Base-by-base conservation (phyloP, 169 alveolate species). In the Plasmodium vivax region DNA sequence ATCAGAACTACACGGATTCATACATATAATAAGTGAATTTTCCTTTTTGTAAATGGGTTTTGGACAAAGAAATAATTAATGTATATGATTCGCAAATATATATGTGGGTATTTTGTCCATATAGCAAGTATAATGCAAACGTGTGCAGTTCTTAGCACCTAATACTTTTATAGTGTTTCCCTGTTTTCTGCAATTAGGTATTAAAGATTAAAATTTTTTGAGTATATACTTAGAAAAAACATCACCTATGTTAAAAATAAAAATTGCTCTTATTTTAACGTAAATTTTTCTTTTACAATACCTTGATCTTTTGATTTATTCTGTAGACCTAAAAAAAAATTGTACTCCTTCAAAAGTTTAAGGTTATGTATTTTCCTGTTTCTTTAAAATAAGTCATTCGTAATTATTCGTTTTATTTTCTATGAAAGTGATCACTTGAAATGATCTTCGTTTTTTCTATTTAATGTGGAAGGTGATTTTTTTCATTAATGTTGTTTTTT, bases 61-160 rank as follows among this genome's bases (percentile, higher is more conserved):
- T 79, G 58, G 56, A 43, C 14, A 79, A 79, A 79, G 85, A 79
- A 79, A 43, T 47, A 19, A 43, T 79, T 27, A 79, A n/a, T 79
- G 85, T 41, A 43, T 38, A 41, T 79, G 27, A 34, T 23, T 30
- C 71, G 85, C 2, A 23, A 43, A 62, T 79, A 79, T 79, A 34
- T 12, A 16, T 30, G 56, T 79, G 30, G 56, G 41, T 38, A 34
- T 41, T 79, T 79, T 79, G 77, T 79, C 43, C 56, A 79, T 38
- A 30, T 7, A 23, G 12, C 23, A 79, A 79, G 41, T 43, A 79
- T 79, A 79, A 79, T 79, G 85, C 85, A 79, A 38, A 79, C 54
- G 85, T 79, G 85, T 79, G 85, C 85, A 79, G 30, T 79, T 14
- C 30, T 79, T 79, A 36, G 47, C 8, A 36, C 68, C 54, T 79